A percentile compares a stretch with the other conserved stretches of the same genome.
Evolutionary conservation across 2,329 filamentous ascomycete genomes (phyloP).

Genomic region (Fusarium stilboides): DNA sequence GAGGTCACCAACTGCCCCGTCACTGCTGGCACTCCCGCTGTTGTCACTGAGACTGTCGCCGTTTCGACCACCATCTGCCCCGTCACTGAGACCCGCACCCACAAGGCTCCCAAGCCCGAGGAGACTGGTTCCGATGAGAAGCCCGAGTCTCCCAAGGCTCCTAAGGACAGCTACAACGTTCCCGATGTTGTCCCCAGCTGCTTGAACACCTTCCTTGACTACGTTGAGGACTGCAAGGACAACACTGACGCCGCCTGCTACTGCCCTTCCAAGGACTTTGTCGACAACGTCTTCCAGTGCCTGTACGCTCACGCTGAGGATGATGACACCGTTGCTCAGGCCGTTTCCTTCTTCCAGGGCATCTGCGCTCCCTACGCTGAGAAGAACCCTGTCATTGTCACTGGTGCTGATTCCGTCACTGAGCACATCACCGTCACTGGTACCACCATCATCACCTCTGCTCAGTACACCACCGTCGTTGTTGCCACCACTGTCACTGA

Average conservation of each 20-base stretch:
- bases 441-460: slow-evolving; percentile 65
- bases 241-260: slow-evolving; percentile 89
- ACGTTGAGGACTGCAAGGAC: slow-evolving; percentile 78
- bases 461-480: slow-evolving; percentile 67
- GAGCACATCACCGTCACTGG: slow-evolving; percentile 71
- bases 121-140: slow-evolving; percentile 44
- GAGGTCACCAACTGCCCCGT: slow-evolving; percentile 65
- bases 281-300: slow-evolving; percentile 85
- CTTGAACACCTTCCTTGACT: slow-evolving; percentile 90
- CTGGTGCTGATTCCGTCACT: slow-evolving; percentile 76
- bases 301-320: slow-evolving; percentile 81
- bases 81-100: slow-evolving; percentile 45
- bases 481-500: slow-evolving; percentile 64
- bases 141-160: slow-evolving; percentile 53
- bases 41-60: slow-evolving; percentile 48
- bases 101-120: slow-evolving; percentile 35
- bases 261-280: slow-evolving; percentile 85
- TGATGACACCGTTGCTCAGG: slow-evolving; percentile 76
- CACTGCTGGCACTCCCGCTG: slow-evolving; percentile 44
- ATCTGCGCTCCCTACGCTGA: slow-evolving; percentile 85
- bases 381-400: slow-evolving; percentile 88
- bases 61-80: slow-evolving; percentile 47
- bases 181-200: slow-evolving; percentile 86
- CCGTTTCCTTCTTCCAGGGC: slow-evolving; percentile 88
- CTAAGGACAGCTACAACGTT: slow-evolving; percentile 48